Base-by-base conservation (phyloP, 192 early-diverging fungal genomes). In the Coemansia sp. region DNA sequence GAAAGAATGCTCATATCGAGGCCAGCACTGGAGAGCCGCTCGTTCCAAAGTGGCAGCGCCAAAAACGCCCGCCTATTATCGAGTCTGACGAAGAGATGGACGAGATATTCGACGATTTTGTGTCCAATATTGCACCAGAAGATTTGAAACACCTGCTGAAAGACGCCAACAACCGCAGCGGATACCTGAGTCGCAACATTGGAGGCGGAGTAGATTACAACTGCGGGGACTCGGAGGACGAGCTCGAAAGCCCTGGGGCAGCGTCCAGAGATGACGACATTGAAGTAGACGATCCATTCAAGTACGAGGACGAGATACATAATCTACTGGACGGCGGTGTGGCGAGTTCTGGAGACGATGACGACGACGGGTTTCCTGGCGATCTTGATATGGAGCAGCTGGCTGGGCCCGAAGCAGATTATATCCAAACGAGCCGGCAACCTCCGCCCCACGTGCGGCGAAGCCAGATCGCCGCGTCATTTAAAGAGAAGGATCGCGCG, bases 331-430 rank as follows among this genome's bases (percentile, higher is more conserved):
- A 29, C n/a, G 29, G 37, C 17, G 44, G 46, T 5, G 2, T 37
- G 52, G 3, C 55, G 8, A 42, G 14, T n/a, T 33, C 38, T 24
- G 68, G 33, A 12, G 39, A 65, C 4, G 61, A 63, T 32, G 75
- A 78, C 27, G 75, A 65, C 40, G 68, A 76, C 21, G 75, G 66
- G 2, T 64, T 68, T 34, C 76, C 70, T 1, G 53, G 41, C 17
- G 53, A 65, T 34, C 50, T 79, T 32, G 70, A 79, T 26, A 35
- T 71, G 61, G 62, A 59, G 12, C 22, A 3, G 4, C 56, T 72
- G 38, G 32, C 53, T 11, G 63, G 59, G 8, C 50, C 56, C 3
- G 52, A 38, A 18, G 54, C n/a, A 1, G 46, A 48, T 3, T 0
- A 52, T 3, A 43, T 10, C 63, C 56, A 38, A 26, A 42, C 1